Conservation (phyloP, 768 basidiomycete genomes). For the Cytidiella melzeri region DNA sequence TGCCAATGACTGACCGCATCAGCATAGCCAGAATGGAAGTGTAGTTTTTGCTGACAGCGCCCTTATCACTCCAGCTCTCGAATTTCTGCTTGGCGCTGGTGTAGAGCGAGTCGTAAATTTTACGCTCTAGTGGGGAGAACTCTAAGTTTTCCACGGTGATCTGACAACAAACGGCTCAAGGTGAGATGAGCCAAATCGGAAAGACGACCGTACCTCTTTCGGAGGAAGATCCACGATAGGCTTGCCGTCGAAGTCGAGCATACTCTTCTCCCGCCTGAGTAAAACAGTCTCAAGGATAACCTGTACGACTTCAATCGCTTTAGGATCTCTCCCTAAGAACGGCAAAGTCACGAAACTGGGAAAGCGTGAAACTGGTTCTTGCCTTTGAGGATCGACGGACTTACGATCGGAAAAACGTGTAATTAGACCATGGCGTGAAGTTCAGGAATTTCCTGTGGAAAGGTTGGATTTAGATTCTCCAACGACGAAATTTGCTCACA, state of each 20-base stretch:
- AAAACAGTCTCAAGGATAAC: slow-evolving; percentile 87
- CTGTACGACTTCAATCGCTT: slow-evolving; percentile 92
- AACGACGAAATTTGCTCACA: no score
- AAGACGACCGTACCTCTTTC: slow-evolving; percentile 60
- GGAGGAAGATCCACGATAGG: slow-evolving; percentile 83
- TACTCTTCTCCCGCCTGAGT: slow-evolving; percentile 87
- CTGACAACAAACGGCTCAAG: no score
- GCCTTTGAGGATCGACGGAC: slow-evolving; percentile 19
- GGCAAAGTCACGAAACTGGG: slow-evolving; percentile 84
- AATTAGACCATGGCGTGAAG: slow-evolving; percentile 77
- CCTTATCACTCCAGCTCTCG: slow-evolving; percentile 72
- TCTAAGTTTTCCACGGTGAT: slow-evolving; percentile 67
- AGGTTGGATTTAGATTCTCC: no score
- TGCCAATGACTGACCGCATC: slow-evolving; percentile 62
- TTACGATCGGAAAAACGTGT: slow-evolving; percentile 85
- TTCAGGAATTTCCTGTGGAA: slow-evolving; percentile 62
- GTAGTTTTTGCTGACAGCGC: slow-evolving; percentile 73
- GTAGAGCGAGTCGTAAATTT: slow-evolving; percentile 87
- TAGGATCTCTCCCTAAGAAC: slow-evolving; percentile 85
- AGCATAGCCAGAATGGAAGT: slow-evolving; percentile 91
- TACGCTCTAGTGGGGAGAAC: slow-evolving; percentile 75
- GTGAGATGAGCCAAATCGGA: not conserved
- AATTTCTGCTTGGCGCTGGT: slow-evolving; percentile 73
- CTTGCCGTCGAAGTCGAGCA: slow-evolving; percentile 82
- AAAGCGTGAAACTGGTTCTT: slow-evolving; percentile 4